phyloP scores from a whole-genome alignment of 1,284 basidiomycete species.

The Exobasidium cylindrosporum region DNA sequence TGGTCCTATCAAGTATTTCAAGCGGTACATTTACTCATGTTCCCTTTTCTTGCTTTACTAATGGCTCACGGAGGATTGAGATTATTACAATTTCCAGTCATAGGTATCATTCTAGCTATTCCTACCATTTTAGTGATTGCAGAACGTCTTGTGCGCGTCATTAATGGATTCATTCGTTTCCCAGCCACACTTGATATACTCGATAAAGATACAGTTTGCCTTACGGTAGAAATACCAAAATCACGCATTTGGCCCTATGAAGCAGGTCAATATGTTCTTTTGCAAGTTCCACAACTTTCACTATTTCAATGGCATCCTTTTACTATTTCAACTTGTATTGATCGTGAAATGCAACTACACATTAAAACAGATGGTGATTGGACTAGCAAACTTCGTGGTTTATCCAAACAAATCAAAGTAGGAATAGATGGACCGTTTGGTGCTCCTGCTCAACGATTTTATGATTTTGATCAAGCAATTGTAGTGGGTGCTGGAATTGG shows the following conservation, averaged over 20 bases:
- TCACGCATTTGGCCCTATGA: constrained; percentile 13
- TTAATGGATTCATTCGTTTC: background rate
- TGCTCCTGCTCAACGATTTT: constrained; percentile 19
- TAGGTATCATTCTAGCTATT: constrained; percentile 13
- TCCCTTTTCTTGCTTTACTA: constrained; percentile 17
- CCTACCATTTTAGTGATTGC: constrained; percentile 12
- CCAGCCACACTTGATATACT: constrained; percentile 7
- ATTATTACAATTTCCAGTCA: constrained; percentile 16
- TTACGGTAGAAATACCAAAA: constrained; percentile 8
- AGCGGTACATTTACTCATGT: constrained; percentile 20
- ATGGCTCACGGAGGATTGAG: constrained; percentile 13
- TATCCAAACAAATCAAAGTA: constrained; percentile 10
- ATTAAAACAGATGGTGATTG: constrained; percentile 18
- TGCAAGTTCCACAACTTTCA: constrained; percentile 13
- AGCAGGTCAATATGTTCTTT: constrained; percentile 18
- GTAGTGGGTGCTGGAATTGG: constrained; percentile 18
- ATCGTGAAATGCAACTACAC: constrained; percentile 13
- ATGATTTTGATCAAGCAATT: constrained; percentile 14
- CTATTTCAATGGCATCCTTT: constrained; percentile 20
- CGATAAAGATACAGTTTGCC: constrained; percentile 9
- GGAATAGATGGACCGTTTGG: constrained; percentile 19
- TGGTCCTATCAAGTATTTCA: constrained; percentile 16
- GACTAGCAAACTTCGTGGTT: constrained; percentile 10
- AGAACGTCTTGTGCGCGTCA: constrained; percentile 13
- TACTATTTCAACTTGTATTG: constrained; percentile 15